These are phyloP conservation scores for Fusarium temperatum DNA, from an alignment of 2,329 filamentous ascomycete species.

Conservation along the genomic window DNA sequence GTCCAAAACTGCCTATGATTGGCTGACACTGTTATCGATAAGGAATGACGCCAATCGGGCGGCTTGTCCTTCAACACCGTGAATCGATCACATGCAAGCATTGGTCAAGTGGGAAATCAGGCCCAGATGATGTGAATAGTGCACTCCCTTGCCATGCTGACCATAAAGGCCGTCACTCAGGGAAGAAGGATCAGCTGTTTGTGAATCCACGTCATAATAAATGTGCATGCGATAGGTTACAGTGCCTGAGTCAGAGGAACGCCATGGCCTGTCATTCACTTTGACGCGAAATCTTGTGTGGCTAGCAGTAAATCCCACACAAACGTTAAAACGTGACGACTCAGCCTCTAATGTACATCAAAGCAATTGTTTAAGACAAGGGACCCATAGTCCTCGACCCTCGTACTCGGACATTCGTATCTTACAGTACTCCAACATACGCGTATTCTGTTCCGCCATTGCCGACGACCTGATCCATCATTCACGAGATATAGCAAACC, in stretches of 20 bases:
- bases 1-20: slow-evolving; percentile 3
- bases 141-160: slow-evolving; percentile 16
- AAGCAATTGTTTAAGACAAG: slow-evolving; percentile 1
- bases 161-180: slow-evolving; percentile 11
- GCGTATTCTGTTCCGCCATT: not conserved
- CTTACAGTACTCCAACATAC: not conserved
- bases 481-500: slow-evolving; percentile 12
- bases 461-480: not conserved
- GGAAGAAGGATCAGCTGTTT: slow-evolving; percentile 19
- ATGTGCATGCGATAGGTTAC: slow-evolving; percentile 4
- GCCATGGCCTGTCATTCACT: not conserved
- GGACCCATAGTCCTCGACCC: not conserved
- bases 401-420: slow-evolving; percentile 11
- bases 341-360: slow-evolving; percentile 17
- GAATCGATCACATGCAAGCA: slow-evolving; percentile 40
- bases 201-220: slow-evolving; percentile 1
- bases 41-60: slow-evolving; percentile 39
- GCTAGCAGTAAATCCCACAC: not conserved
- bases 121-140: slow-evolving; percentile 30
- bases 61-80: slow-evolving; percentile 23
- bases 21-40: slow-evolving; percentile 32
- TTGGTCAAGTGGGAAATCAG: slow-evolving; percentile 33
- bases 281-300: not conserved
- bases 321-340: slow-evolving; percentile 16
- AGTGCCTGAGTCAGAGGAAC: not conserved